Conservation (phyloP, 2,329 filamentous ascomycete genomes). For the Trichoderma sp. region DNA sequence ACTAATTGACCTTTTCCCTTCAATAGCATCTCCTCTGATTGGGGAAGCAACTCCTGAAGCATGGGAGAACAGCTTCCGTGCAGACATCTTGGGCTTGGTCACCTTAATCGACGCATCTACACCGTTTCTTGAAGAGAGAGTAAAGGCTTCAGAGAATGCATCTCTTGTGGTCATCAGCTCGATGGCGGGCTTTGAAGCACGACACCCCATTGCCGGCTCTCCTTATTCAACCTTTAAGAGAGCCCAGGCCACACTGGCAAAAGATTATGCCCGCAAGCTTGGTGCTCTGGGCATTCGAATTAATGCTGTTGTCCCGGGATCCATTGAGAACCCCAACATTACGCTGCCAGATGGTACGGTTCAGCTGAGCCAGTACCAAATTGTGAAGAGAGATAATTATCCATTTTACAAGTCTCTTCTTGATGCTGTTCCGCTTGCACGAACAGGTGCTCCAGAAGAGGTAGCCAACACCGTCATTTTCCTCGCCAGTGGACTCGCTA, state of each 20-base stretch:
- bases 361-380: conserved; percentile 27
- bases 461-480: conserved; percentile 30
- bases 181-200: conserved; percentile 28
- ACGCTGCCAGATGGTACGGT: conserved; percentile 26
- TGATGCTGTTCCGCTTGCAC: conserved; percentile 23
- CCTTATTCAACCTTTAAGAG: conserved; percentile 31
- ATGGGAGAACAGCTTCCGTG: conserved; percentile 31
- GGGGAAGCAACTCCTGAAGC: conserved; percentile 20
- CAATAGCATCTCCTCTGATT: conserved; percentile 25
- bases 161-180: conserved; percentile 32
- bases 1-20: background rate
- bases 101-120: conserved; percentile 26
- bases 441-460: conserved; percentile 26
- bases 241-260: conserved; percentile 30
- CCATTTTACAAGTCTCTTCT: conserved; percentile 17
- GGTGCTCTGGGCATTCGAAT: conserved; percentile 29
- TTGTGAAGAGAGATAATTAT: conserved; percentile 16
- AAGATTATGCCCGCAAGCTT: conserved; percentile 28
- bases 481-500: conserved; percentile 27
- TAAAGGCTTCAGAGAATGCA: conserved; percentile 20
- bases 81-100: conserved; percentile 30
- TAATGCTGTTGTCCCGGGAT: conserved; percentile 28
- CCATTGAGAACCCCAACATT: conserved; percentile 26
- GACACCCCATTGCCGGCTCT: conserved; percentile 10
- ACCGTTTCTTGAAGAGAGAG: conserved; percentile 26